Evolutionary conservation across 495 filamentous ascomycete genomes (phyloP).

Genomic region (Darksidea phi): DNA sequence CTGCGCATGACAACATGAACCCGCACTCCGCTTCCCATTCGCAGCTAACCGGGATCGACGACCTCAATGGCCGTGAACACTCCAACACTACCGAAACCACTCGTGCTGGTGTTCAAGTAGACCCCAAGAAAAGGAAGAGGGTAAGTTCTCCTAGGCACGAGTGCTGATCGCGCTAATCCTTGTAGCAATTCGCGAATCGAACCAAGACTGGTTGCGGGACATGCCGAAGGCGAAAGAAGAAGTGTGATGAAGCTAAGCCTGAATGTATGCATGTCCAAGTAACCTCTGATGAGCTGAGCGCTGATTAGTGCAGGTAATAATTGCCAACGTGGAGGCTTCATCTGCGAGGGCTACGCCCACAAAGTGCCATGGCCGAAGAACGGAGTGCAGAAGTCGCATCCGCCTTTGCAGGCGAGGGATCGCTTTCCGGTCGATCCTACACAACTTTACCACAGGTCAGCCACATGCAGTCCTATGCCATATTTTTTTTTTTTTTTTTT

Average conservation of each 20-base stretch:
- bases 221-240: conserved; percentile 93
- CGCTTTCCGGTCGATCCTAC: conserved; percentile 46
- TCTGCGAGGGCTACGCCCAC: conserved; percentile 90
- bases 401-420: conserved; percentile 85
- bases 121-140: conserved; percentile 38
- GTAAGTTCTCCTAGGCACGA: conserved; percentile 10
- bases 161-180: conserved; percentile 26
- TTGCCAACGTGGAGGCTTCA: conserved; percentile 85
- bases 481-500: not conserved
- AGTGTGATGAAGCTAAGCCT: conserved; percentile 94
- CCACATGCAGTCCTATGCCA: not conserved
- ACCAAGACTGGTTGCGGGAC: conserved; percentile 98
- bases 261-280: conserved; percentile 61
- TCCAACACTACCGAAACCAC: conserved; percentile 29
- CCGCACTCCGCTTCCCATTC: not conserved
- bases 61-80: conserved; percentile 5
- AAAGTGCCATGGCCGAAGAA: conserved; percentile 71
- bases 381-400: conserved; percentile 58
- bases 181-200: conserved; percentile 87
- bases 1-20: not conserved
- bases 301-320: conserved; percentile 68
- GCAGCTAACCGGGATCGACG: not conserved
- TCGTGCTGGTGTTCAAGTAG: conserved; percentile 37
- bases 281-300: not conserved
- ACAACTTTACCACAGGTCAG: conserved; percentile 33